phyloP scores from a whole-genome alignment of 2,329 filamentous ascomycete genomes.

The Trichoderma polysporum region DNA sequence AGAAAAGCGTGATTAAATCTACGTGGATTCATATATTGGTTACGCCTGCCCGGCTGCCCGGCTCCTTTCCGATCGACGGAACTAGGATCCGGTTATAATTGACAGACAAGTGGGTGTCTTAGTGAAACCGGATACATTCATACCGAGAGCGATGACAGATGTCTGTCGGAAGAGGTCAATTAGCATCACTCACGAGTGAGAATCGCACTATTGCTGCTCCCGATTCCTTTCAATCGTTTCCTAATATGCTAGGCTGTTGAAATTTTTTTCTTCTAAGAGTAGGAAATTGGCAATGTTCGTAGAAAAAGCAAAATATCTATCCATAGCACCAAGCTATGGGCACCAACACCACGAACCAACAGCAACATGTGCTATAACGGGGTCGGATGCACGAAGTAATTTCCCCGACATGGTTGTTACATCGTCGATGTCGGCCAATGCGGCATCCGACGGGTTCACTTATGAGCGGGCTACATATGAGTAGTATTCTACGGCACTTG shows the following conservation, averaged over 20 bases:
- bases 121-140: slow-evolving; percentile 10
- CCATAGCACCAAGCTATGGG: neutral
- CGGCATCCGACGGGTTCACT: neutral
- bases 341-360: slow-evolving; percentile 10
- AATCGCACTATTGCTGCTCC: neutral
- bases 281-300: neutral
- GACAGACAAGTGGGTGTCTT: neutral
- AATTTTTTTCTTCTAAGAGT: neutral
- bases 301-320: neutral
- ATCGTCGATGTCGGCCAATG: neutral
- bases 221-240: neutral
- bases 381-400: neutral
- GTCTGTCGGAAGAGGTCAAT: neutral
- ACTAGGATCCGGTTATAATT: neutral
- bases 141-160: slow-evolving; percentile 1
- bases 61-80: neutral
- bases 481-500: neutral
- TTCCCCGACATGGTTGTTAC: neutral
- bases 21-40: neutral
- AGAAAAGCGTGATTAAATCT: neutral
- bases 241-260: neutral
- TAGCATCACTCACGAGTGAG: neutral
- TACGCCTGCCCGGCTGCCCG: neutral
- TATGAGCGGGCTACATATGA: neutral
- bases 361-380: neutral